Evolutionary conservation across 2,329 filamentous ascomycete species (phyloP), one percentile per base, ranked within the genome.

Genomic region (Neopestalotiopsis sp.): DNA sequence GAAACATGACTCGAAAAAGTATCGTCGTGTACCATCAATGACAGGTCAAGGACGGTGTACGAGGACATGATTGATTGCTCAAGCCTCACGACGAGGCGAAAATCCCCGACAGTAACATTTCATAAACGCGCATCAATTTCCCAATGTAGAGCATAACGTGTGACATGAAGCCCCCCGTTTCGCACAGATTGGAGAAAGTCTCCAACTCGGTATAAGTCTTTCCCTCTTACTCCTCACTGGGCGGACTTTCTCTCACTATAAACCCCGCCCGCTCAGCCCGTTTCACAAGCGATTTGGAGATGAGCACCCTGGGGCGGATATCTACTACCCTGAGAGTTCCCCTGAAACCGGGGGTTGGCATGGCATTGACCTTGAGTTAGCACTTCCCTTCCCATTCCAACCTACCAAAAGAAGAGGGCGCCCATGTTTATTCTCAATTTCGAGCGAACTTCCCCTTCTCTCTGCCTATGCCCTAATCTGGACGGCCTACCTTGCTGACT

Each of bases 1-100:
- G 13, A 28, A n/a, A 14, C 30, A 40, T 40, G 59, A 62, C 30
- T 62, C 59, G 34, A 20, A 59, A 38, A 62, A 17, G 59, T 62
- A 62, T 62, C 32, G 13, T 38, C 17, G n/a, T 42, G 32, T 62
- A 62, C 32, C 34, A 13, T 30, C 24, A 28, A 28, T 32, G 32
- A 30, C 30, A 40, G 28, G 30, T 14, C 6, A 24, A 62, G 32
- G 34, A 40, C 59, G 20, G 34, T 28, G 10, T 10, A 38, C 6
- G 10, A 7, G 10, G 34, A 38, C 34, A 38, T 38, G 34, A 38
- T 38, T 38, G 34, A 38, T 38, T 28, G 24, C 24, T 28, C 24
- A 28, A 28, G 24, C 6, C 34, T 38, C 34, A 34, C 28, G 57
- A 24, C 20, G 17, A 24, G 6, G 20, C n/a, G 45, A 53, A 53